Conservation (phyloP, 352 stramenopile genomes). For the Pythium insidiosum region DNA sequence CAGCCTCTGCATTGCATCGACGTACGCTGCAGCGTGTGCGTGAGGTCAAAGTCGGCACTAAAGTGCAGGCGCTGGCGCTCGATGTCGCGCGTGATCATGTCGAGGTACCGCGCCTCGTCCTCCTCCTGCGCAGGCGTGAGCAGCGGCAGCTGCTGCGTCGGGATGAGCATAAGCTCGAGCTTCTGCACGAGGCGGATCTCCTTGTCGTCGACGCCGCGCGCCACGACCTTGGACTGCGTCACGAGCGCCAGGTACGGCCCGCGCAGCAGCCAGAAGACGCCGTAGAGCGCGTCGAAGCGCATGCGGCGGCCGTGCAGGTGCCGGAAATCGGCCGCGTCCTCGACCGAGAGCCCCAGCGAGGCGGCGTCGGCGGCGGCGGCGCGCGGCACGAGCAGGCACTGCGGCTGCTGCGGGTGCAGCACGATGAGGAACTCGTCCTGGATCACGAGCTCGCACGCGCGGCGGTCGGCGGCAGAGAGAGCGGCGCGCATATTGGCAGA, state of each 20-base stretch:
- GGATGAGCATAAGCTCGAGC: conserved; percentile 41
- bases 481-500: no score
- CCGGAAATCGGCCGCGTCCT: conserved; percentile 51
- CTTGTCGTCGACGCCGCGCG: conserved; percentile 37
- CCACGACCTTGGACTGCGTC: conserved; percentile 45
- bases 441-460: conserved; percentile 54
- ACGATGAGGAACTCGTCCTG: conserved; percentile 66
- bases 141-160: conserved; percentile 42
- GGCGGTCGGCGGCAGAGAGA: no score
- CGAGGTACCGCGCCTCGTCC: conserved; percentile 45
- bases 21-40: conserved; percentile 41
- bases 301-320: conserved; percentile 56
- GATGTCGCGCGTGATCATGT: conserved; percentile 40
- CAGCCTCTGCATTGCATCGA: conserved; percentile 51
- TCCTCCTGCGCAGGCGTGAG: conserved; percentile 38
- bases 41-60: conserved; percentile 59
- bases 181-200: conserved; percentile 52
- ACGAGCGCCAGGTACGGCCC: conserved; percentile 47
- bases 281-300: conserved; percentile 48
- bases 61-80: conserved; percentile 55
- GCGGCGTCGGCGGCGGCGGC: conserved; percentile 12
- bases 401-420: conserved; percentile 33
- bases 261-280: conserved; percentile 55
- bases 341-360: conserved; percentile 38
- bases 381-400: conserved; percentile 44